Conservation (phyloP, 164 flowering plant genomes). For the Houttuynia cordata region DNA sequence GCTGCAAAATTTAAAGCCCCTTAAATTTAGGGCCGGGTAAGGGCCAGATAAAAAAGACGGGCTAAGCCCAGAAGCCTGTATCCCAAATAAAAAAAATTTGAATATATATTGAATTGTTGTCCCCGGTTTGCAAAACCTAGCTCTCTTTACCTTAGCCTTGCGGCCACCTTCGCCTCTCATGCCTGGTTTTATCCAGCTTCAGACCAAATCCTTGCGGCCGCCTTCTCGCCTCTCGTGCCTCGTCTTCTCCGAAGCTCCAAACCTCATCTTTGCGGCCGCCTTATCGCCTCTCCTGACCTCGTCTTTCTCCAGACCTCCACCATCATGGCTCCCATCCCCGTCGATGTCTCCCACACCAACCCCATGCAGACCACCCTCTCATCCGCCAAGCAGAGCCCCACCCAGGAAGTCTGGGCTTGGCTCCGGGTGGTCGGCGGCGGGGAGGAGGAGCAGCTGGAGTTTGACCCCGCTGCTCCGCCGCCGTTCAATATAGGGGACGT, state of each 20-base stretch:
- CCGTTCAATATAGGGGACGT: constrained; percentile 66
- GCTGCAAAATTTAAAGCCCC: too few species aligned
- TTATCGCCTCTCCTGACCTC: background rate
- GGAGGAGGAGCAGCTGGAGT: constrained; percentile 15
- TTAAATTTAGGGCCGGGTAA: too few species aligned
- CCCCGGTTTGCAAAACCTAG: too few species aligned
- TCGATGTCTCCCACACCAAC: background rate
- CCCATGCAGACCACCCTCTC: background rate
- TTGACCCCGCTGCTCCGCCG: constrained; percentile 60
- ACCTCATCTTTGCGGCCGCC: background rate
- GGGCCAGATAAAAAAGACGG: too few species aligned
- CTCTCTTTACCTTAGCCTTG: too few species aligned
- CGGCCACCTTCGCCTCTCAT: background rate
- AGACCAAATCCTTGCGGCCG: background rate
- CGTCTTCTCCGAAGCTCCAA: background rate
- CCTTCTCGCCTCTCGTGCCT: too few species aligned
- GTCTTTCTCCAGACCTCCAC: too few species aligned
- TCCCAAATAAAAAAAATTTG: too few species aligned
- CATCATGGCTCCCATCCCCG: background rate
- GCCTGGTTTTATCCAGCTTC: background rate
- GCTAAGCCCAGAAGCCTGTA: too few species aligned
- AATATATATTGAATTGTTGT: too few species aligned
- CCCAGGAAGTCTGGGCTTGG: constrained; percentile 14
- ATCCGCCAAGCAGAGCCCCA: constrained; percentile 12
- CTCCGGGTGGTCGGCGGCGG: constrained; percentile 9